Percentiles rank a stretch among this genome's conserved stretches.
Conservation (phyloP, 1,284 basidiomycete genomes). For the Leccinum solheimii region DNA sequence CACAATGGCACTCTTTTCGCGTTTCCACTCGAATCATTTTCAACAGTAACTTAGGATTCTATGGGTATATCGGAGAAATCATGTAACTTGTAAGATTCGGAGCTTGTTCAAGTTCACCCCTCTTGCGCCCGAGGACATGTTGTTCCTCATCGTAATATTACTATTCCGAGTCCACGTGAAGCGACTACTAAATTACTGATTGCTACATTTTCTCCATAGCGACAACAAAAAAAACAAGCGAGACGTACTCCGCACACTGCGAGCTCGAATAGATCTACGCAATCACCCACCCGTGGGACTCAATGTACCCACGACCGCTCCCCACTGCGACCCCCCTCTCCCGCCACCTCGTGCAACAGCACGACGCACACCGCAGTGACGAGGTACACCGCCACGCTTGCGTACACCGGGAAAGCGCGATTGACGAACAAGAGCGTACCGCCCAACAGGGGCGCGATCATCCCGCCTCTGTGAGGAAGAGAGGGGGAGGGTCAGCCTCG, state of each 20-base stretch:
- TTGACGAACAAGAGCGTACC: conserved; percentile 77
- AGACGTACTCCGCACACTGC: background rate
- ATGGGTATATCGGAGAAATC: background rate
- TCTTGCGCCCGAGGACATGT: too few species aligned
- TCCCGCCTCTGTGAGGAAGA: conserved; percentile 67
- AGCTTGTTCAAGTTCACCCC: background rate
- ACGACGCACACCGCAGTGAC: conserved; percentile 70
- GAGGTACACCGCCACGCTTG: conserved; percentile 70
- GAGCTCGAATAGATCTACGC: background rate
- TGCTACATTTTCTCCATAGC: background rate
- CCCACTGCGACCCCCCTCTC: background rate
- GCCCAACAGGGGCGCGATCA: conserved; percentile 86
- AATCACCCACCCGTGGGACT: background rate
- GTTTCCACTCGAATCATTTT: background rate
- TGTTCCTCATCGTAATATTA: too few species aligned
- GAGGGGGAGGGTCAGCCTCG: background rate
- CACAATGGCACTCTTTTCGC: background rate
- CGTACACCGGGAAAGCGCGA: conserved; percentile 77
- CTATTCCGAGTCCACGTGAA: too few species aligned
- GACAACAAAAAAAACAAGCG: background rate
- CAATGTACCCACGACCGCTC: background rate
- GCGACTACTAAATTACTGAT: background rate
- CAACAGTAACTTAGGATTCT: background rate
- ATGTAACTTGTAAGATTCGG: conserved; percentile 11
- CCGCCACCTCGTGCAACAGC: conserved; percentile 46